Percentiles rank a stretch among this genome's conserved stretches.
These are phyloP conservation scores for Scutellaria galericulata DNA, from an alignment of 257 asterid species.

Conservation along the genomic window DNA sequence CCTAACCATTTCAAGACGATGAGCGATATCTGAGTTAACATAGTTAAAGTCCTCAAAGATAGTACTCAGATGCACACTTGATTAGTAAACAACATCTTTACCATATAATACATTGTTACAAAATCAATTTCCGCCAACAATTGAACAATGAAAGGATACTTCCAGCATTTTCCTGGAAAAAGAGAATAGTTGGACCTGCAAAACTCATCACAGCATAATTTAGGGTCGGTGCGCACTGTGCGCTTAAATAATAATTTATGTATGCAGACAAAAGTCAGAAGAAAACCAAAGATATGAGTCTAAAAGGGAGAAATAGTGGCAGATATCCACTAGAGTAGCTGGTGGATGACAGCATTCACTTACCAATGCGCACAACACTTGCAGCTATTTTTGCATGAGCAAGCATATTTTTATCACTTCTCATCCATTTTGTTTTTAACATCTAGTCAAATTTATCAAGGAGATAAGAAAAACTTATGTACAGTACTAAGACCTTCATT, in stretches of 20 bases:
- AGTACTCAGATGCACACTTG: slow-evolving; percentile 5
- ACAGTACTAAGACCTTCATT: not conserved
- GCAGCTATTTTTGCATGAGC: slow-evolving; percentile 19
- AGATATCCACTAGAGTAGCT: not conserved
- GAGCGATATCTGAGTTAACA: slow-evolving; percentile 79
- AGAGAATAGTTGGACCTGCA: slow-evolving; percentile 97
- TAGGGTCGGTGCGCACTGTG: not conserved
- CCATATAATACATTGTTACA: slow-evolving; percentile 5
- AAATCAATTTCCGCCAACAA: slow-evolving; percentile 10
- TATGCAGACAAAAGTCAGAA: not conserved
- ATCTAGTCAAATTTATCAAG: slow-evolving; percentile 5
- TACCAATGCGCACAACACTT: not conserved
- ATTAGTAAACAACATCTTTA: slow-evolving; percentile 4
- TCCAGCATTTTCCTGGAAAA: slow-evolving; percentile 99
- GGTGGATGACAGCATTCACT: not conserved
- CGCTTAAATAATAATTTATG: slow-evolving; percentile 5
- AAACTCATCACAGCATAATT: slow-evolving; percentile 34
- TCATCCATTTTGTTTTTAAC: not conserved
- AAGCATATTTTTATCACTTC: slow-evolving; percentile 12
- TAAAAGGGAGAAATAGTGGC: not conserved
- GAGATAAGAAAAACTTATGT: slow-evolving; percentile 12
- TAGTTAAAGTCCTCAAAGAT: slow-evolving; percentile 14
- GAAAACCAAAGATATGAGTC: slow-evolving; percentile 1
- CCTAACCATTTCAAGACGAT: slow-evolving; percentile 96
- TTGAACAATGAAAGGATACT: slow-evolving; percentile 70